These are phyloP conservation scores for Scedosporium aurantiacum DNA, from an alignment of 2,329 filamentous ascomycete genomes.

Conservation along the genomic window DNA sequence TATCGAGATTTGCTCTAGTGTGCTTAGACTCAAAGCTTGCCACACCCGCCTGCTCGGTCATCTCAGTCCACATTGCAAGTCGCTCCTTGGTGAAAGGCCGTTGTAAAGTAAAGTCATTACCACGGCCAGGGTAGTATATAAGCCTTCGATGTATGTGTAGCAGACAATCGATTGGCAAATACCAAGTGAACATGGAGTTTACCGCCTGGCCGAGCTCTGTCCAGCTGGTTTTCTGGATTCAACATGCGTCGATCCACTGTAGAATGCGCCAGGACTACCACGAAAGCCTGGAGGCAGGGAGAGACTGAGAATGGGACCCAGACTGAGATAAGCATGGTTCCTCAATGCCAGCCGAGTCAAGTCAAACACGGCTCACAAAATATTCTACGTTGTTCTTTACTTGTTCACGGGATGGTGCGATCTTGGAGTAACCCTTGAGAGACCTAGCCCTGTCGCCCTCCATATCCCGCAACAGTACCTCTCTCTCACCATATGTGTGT, in stretches of 20 bases:
- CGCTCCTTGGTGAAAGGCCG: too few relatives aligned
- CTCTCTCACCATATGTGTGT: conserved; percentile 13
- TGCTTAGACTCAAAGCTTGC: too few relatives aligned
- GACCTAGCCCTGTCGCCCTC: not conserved
- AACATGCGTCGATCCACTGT: conserved; percentile 20
- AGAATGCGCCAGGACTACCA: not conserved
- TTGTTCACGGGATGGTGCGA: conserved; percentile 7
- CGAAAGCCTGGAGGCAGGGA: not conserved
- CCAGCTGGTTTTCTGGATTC: conserved; percentile 18
- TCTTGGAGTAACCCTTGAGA: conserved; percentile 5
- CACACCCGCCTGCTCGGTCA: too few relatives aligned
- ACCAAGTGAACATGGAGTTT: conserved; percentile 20
- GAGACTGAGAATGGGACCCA: not conserved
- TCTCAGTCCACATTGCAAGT: too few relatives aligned
- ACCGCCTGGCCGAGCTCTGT: conserved; percentile 18
- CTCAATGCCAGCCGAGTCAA: not conserved
- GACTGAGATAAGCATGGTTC: not conserved
- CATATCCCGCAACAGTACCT: conserved; percentile 12
- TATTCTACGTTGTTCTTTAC: conserved; percentile 8
- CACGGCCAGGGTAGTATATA: too few relatives aligned
- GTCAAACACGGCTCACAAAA: not conserved
- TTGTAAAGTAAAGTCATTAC: too few relatives aligned
- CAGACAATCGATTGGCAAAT: conserved; percentile 14
- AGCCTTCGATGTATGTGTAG: conserved; percentile 16
- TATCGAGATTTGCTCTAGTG: too few relatives aligned